Percentiles rank a stretch among this genome's conserved stretches.
phyloP scores from a whole-genome alignment of 352 stramenopile genomes.

The Achlya hypogyna region DNA sequence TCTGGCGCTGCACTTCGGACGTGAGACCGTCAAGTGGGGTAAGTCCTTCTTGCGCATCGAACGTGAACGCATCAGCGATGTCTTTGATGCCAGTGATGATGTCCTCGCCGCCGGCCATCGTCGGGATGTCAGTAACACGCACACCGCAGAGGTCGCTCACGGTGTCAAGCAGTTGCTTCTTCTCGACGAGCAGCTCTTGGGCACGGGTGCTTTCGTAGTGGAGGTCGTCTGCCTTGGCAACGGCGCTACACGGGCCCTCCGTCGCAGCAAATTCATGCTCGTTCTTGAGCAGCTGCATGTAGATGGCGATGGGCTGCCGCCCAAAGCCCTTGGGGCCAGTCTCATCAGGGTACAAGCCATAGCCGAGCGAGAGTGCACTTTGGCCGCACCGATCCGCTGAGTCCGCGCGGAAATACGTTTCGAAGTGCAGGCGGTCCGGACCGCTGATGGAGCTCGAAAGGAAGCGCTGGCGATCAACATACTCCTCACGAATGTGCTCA shows the following conservation, averaged over 20 bases:
- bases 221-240: constrained; percentile 44
- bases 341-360: constrained; percentile 59
- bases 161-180: constrained; percentile 34
- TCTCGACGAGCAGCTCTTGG: constrained; percentile 30
- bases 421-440: constrained; percentile 44
- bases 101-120: constrained; percentile 21
- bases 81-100: constrained; percentile 59
- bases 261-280: constrained; percentile 69
- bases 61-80: constrained; percentile 62
- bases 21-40: constrained; percentile 38
- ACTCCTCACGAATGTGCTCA: constrained; percentile 57
- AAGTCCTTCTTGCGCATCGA: constrained; percentile 53
- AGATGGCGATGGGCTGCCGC: constrained; percentile 59
- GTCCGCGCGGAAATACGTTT: constrained; percentile 65
- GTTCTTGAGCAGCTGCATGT: constrained; percentile 72
- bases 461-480: constrained; percentile 52
- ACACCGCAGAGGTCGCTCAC: constrained; percentile 38
- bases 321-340: constrained; percentile 45
- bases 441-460: constrained; percentile 60
- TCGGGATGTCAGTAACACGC: constrained; percentile 27
- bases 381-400: constrained; percentile 57
- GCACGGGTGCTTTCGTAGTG: constrained; percentile 35
- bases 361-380: constrained; percentile 55
- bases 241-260: constrained; percentile 44
- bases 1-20: constrained; percentile 31